Evolutionary conservation across 2,329 filamentous ascomycete species (phyloP), one percentile per base, ranked within the genome.

Genomic region (Chaetomium sp.): DNA sequence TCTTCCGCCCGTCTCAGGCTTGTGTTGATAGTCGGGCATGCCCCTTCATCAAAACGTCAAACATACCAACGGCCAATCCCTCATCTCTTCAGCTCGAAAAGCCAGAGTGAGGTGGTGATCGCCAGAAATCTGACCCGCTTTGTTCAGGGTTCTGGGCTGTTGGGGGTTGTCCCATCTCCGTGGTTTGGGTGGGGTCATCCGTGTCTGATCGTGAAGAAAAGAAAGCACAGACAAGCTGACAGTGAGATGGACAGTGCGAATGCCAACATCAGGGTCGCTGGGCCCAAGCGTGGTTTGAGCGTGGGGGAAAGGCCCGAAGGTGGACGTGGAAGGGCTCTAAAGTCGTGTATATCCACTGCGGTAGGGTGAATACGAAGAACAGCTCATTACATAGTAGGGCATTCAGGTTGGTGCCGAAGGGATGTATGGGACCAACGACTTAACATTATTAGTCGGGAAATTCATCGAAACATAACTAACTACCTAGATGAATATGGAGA

Each of bases 21-120:
- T 41, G 11, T 14, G n/a, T 11, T 32, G 1, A 6, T 32, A 44
- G 47, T 37, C 47, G 46, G 32, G 48, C 53, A 45, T 45, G 46
- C 19, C 53, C 53, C 53, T 54, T 54, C 53, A 54, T 54, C 52
- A 54, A 35, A 50, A 10, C 53, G n/a, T 54, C 53, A 49, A 54
- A 54, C 46, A 54, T 46, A 9, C 40, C 52, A 38, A 10, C 32
- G 27, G 42, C 42, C 48, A 50, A 50, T 55, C 53, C 37, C 33
- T n/a, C 34, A 40, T 33, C 14, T 10, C 36, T 36, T 33, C 2
- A 27, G 38, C n/a, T 41, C 36, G 37, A 36, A 43, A 36, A 12
- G 9, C 37, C 12, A 42, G 37, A 34, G 7, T 46, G 42, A 36
- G 14, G 37, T 38, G 42, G n/a, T 43, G 48, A 55, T 55, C 48